phyloP scores from a whole-genome alignment of 805 yeast species.

The Ogataea pignaliae region DNA sequence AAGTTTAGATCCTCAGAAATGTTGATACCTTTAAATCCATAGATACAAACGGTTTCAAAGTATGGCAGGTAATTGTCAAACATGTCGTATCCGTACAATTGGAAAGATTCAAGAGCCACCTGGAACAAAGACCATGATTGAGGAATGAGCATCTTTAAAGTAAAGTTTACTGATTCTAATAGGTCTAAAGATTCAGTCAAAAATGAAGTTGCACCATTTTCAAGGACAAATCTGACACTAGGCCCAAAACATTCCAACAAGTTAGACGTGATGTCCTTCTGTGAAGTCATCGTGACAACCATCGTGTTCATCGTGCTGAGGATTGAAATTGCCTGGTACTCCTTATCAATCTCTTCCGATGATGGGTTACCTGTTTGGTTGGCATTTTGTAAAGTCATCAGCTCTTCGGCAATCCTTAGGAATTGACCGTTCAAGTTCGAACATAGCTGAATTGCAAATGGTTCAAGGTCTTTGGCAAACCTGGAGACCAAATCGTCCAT shows the following conservation, averaged over 20 bases:
- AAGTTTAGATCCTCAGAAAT: slow-evolving; percentile 15
- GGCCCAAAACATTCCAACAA: slow-evolving; percentile 69
- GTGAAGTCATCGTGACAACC: slow-evolving; percentile 73
- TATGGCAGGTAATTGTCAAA: slow-evolving; percentile 44
- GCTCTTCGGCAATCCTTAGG: slow-evolving; percentile 60
- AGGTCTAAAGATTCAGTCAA: slow-evolving; percentile 74
- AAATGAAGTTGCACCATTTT: slow-evolving; percentile 64
- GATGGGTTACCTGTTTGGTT: slow-evolving; percentile 30
- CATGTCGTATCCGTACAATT: slow-evolving; percentile 48
- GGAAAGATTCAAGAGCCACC: slow-evolving; percentile 40
- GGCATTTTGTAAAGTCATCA: slow-evolving; percentile 38
- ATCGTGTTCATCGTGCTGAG: slow-evolving; percentile 80
- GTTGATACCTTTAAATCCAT: slow-evolving; percentile 34
- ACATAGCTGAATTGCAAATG: slow-evolving; percentile 76
- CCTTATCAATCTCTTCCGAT: slow-evolving; percentile 54
- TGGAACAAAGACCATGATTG: slow-evolving; percentile 43
- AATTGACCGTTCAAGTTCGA: slow-evolving; percentile 68
- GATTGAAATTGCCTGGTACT: slow-evolving; percentile 77
- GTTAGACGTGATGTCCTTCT: slow-evolving; percentile 56
- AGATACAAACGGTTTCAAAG: slow-evolving; percentile 43
- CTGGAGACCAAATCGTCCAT: slow-evolving; percentile 92
- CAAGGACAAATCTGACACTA: slow-evolving; percentile 61
- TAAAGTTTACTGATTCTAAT: slow-evolving; percentile 59
- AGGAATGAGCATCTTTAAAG: slow-evolving; percentile 43
- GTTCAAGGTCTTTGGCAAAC: slow-evolving; percentile 81